Conservation (phyloP, 306 rosid genomes). For the Cucurbita ficifolia region DNA sequence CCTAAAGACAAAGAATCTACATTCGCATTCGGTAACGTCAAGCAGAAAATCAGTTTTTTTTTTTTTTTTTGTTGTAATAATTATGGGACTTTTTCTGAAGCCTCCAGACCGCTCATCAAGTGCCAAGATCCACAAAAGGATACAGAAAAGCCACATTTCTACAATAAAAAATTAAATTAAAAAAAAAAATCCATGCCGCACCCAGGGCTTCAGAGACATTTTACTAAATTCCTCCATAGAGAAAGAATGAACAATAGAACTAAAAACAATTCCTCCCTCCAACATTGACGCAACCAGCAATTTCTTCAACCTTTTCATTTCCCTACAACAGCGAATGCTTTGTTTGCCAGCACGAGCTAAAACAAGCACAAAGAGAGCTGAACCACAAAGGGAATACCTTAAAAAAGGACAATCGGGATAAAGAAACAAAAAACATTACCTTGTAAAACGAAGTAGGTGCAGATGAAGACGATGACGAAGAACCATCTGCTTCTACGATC, state of each 20-base stretch:
- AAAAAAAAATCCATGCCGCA: not conserved
- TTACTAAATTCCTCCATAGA: not conserved
- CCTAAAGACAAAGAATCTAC: not conserved
- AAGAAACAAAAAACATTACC: conserved; percentile 14
- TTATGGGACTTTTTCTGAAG: not conserved
- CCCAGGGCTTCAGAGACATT: not conserved
- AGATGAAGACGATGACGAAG: conserved; percentile 26
- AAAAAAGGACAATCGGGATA: not conserved
- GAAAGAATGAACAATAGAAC: not conserved
- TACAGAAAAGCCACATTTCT: not conserved
- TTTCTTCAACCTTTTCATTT: not conserved
- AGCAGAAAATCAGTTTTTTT: not conserved
- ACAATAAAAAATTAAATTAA: not conserved
- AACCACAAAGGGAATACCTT: not conserved
- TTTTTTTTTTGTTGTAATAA: not conserved
- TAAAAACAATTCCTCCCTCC: not conserved
- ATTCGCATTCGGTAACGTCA: not conserved
- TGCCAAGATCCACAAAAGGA: not conserved
- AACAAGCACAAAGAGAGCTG: not conserved
- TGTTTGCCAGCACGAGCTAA: not conserved
- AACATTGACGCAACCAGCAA: not conserved
- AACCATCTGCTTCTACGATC: conserved; percentile 26
- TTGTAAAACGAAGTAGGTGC: conserved; percentile 35
- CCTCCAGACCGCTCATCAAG: not conserved
- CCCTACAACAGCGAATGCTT: not conserved